Conservation (phyloP, 352 stramenopile species). For the Pythium phragmiticola region DNA sequence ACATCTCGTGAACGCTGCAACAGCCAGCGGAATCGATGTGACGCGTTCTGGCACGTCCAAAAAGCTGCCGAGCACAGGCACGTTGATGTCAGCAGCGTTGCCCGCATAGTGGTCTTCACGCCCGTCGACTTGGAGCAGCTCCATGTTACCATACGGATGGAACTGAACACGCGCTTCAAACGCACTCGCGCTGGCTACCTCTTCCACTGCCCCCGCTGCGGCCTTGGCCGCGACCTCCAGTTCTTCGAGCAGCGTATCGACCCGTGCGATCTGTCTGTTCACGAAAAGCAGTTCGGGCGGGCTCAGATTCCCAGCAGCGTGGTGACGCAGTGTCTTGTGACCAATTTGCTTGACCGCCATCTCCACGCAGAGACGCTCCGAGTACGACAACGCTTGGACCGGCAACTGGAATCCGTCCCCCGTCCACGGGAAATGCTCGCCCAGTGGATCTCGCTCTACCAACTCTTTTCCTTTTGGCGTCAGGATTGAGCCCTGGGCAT, state of each 20-base stretch:
- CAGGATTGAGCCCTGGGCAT: conserved; percentile 52
- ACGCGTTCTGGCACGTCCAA: conserved; percentile 84
- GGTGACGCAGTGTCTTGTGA: conserved; percentile 66
- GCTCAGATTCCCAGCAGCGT: conserved; percentile 41
- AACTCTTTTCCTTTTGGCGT: conserved; percentile 73
- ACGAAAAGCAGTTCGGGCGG: conserved; percentile 41
- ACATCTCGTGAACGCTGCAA: conserved; percentile 81
- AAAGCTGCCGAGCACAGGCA: conserved; percentile 74
- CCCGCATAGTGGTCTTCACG: conserved; percentile 79
- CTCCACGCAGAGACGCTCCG: conserved; percentile 57
- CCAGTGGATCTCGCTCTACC: conserved; percentile 57
- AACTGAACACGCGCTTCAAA: conserved; percentile 46
- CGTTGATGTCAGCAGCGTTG: conserved; percentile 61
- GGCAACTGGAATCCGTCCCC: conserved; percentile 53
- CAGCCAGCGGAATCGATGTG: conserved; percentile 66
- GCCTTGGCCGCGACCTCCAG: conserved; percentile 16
- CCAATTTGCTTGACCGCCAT: conserved; percentile 77
- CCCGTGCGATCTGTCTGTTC: conserved; percentile 50
- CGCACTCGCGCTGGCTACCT: not conserved
- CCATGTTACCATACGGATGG: conserved; percentile 54
- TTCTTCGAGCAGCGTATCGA: conserved; percentile 47
- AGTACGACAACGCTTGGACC: conserved; percentile 46
- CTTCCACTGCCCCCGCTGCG: not conserved
- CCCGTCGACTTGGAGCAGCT: conserved; percentile 51
- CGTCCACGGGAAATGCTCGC: conserved; percentile 65